Base-by-base conservation (phyloP, 768 basidiomycete genomes). In the Daedaleopsis nitida region DNA sequence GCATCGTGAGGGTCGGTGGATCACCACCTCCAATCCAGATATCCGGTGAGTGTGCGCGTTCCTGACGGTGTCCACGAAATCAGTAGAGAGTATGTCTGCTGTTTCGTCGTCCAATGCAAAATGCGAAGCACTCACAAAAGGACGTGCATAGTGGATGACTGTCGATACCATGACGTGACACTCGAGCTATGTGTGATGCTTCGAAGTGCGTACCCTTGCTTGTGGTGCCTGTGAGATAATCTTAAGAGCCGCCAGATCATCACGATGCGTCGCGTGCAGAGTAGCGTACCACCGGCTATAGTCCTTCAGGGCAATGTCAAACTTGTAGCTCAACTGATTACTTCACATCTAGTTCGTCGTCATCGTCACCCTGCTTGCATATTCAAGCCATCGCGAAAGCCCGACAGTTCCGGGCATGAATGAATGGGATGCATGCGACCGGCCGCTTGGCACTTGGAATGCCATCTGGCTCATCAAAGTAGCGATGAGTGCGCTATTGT, bases 361-460 rank as follows among this genome's bases (percentile, higher is more conserved):
- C 39, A 82, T 88, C 45, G 77, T 83, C 38, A 74, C 80, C 0
- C 64, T 91, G 37, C 73, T 87, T 11, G 77, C 75, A 9, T 72
- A 82, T 37, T 80, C 83, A 7, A 79, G 83, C 0, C 70, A 75
- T 32, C 75, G 76, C 24, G 74, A 75, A 63, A 87, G 83, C 63
- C 83, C 82, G 2, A 76, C 72, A 0, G 50, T 76, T 39, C 69
- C 72, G 2, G 63, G 58, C 4, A 55, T 75, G 43, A 80, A 77
- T 51, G 88, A 91, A 73, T 88, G 88, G 78, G 66, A 74, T 24
- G 86, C 86, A 0, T 91, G 89, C 64, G 78, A 78, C 47, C 80
- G 84, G 17, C 88, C 89, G 9, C 71, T 91, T 24, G 89, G 89
- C 7, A 74, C 78, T 2, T 91, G 88, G 89, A 81, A 86, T 54